Percentiles rank a stretch among this genome's conserved stretches.
phyloP scores from a whole-genome alignment of 805 yeast species.

The Myxozyma geophila region DNA sequence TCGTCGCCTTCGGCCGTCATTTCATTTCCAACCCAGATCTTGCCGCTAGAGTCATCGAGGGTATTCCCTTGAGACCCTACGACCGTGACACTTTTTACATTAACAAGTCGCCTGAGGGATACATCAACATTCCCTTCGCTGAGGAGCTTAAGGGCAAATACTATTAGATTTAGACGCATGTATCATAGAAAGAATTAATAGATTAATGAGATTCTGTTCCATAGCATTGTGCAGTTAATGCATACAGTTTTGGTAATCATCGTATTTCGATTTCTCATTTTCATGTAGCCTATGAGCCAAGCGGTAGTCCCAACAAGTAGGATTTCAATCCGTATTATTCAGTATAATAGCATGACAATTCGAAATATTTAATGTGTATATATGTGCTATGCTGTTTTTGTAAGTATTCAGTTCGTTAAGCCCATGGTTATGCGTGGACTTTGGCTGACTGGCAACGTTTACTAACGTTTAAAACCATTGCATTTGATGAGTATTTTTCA shows the following conservation, averaged over 20 bases:
- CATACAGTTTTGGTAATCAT: neutral
- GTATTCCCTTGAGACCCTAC: slow-evolving; percentile 50
- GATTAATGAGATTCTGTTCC: neutral
- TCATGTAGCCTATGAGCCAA: no score
- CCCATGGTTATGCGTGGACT: no score
- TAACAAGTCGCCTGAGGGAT: slow-evolving; percentile 14
- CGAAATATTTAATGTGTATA: no score
- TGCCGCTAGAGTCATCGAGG: slow-evolving; percentile 51
- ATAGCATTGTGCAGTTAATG: neutral
- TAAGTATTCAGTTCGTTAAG: no score
- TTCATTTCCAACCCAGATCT: slow-evolving; percentile 63
- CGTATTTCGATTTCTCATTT: no score
- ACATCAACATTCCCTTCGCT: slow-evolving; percentile 15
- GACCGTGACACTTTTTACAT: slow-evolving; percentile 56
- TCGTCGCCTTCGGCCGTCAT: slow-evolving; percentile 54
- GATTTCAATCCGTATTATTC: no score
- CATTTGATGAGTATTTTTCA: no score
- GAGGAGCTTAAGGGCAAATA: slow-evolving; percentile 24
- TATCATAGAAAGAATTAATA: neutral
- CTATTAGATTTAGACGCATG: slow-evolving; percentile 1
- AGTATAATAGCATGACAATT: no score
- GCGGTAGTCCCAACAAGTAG: no score
- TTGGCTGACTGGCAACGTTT: no score
- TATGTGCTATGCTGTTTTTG: no score
- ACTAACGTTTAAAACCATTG: no score